Evolutionary conservation across 805 yeast species (phyloP).

Genomic region (Ogataea naganishii): DNA sequence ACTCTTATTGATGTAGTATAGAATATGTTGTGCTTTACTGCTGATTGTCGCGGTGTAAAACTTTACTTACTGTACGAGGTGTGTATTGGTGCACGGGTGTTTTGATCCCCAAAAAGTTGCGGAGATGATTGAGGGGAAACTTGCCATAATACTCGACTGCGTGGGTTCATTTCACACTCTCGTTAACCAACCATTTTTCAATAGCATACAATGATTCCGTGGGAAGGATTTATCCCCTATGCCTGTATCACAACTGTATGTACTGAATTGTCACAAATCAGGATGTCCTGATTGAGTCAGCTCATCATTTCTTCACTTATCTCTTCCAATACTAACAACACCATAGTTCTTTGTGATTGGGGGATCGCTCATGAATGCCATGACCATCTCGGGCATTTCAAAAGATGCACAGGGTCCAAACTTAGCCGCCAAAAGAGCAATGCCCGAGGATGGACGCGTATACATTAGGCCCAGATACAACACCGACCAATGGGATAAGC

Average conservation of each 20-base stretch:
- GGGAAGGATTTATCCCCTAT: conserved; percentile 59
- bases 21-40: no score
- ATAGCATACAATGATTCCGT: conserved; percentile 45
- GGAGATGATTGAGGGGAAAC: no score
- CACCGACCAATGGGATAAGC: conserved; percentile 46
- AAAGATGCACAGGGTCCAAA: conserved; percentile 24
- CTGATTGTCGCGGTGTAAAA: no score
- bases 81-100: no score
- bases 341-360: conserved; percentile 38
- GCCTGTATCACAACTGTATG: conserved; percentile 46
- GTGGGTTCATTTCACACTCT: no score
- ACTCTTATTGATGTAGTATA: no score
- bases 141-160: no score
- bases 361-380: conserved; percentile 38
- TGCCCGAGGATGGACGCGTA: conserved; percentile 33
- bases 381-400: conserved; percentile 15
- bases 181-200: background rate
- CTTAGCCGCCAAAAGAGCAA: conserved; percentile 27
- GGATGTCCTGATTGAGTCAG: background rate
- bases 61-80: no score
- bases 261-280: conserved; percentile 6
- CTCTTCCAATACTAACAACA: conserved; percentile 2
- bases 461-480: conserved; percentile 45
- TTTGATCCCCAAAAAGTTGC: no score
- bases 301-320: conserved; percentile 2